Base-by-base conservation (phyloP, 2,329 filamentous ascomycete genomes). In the Colletotrichum sidae region DNA sequence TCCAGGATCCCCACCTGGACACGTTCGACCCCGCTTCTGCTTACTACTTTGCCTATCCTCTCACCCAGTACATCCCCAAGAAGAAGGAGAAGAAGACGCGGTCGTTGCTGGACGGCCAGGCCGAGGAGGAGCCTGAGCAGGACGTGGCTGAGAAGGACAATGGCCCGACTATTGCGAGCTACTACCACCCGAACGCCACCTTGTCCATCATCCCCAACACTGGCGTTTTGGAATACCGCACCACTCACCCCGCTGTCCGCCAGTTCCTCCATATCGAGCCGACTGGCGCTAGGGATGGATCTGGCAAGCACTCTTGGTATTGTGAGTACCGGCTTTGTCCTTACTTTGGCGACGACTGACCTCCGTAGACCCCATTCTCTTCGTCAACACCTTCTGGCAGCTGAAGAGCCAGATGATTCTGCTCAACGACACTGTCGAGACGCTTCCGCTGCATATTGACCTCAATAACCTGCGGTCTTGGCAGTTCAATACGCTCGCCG, bases 341-440 rank as follows among this genome's bases (percentile, higher is more conserved):
- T 9, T 41, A n/a, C 34, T 15, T 5, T 35, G 25, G 12, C n/a
- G 15, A 44, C 5, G 12, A 25, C 65, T 65, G n/a, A 67, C 38
- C 3, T 13, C 8, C 38, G 6, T n/a, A 84, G 82, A 88, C 74
- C 96, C 96, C 5, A 88, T 97, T 49, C 80, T 98, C 44, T 99
- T 93, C 76, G 83, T 96, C 75, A 99, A 99, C 80, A 96, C 92
- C 4, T 99, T 99, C 80, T 99, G 96, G 96, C 95, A 98, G 79
- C 85, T 99, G 69, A 92, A 88, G 75, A 90, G 86, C 68, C 93
- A 98, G 72, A 98, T 98, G 95, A 93, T 86, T 25, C 86, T 94
- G 70, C 83, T 99, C 55, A 99, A 99, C 76, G 91, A 93, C 13
- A 98, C 96, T 0, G 92, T 97, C 71, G 90, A 88, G 72, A 88